A percentile compares a stretch with the other conserved stretches of the same genome.
phyloP scores from a whole-genome alignment of 352 stramenopile genomes.

The Globisporangium radiosum region DNA sequence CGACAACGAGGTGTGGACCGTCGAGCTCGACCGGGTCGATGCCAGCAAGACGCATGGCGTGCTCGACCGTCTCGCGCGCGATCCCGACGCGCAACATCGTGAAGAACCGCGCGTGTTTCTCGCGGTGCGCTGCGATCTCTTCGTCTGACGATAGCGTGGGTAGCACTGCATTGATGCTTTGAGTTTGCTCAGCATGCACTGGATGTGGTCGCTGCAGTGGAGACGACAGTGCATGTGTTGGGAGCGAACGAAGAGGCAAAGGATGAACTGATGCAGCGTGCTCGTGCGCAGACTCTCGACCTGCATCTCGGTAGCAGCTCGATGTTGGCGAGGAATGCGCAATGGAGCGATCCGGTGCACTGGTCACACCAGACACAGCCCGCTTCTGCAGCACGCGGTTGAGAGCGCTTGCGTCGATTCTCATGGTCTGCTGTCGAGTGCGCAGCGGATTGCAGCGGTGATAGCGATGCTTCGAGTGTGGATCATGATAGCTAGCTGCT shows the following conservation, averaged over 20 bases:
- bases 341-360: too few species aligned
- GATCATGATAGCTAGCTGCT: too few species aligned
- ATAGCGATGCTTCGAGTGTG: not conserved
- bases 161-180: not conserved
- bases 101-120: constrained; percentile 44
- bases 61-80: constrained; percentile 34
- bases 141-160: constrained; percentile 11
- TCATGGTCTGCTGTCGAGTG: not conserved
- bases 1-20: constrained; percentile 7
- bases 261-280: too few species aligned
- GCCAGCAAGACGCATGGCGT: constrained; percentile 36
- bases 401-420: not conserved
- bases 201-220: not conserved
- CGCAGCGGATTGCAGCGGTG: not conserved
- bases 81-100: constrained; percentile 45
- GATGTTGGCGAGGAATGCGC: not conserved
- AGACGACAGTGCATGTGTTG: not conserved
- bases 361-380: not conserved
- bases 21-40: constrained; percentile 27
- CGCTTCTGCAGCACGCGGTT: constrained; percentile 5
- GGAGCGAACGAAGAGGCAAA: not conserved
- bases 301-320: not conserved
- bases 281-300: too few species aligned
- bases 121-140: constrained; percentile 25
- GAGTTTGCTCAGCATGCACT: not conserved